These are phyloP conservation scores for Eutrema yunnanense DNA, from an alignment of 345 rosid species.

Conservation along the genomic window DNA sequence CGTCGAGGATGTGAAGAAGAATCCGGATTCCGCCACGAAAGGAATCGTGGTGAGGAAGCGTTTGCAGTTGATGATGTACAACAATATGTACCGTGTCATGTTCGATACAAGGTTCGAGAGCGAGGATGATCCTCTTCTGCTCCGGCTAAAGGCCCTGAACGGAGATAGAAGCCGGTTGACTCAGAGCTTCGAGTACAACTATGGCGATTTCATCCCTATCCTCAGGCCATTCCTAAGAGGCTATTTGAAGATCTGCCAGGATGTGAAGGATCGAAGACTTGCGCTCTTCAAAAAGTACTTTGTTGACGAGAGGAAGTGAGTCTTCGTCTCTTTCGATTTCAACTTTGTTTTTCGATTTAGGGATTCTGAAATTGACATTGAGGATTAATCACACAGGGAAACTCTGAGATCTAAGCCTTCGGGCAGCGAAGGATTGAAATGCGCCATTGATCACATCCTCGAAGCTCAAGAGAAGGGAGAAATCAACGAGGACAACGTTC, in stretches of 20 bases:
- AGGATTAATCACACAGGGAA: constrained; percentile 39
- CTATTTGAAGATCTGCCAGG: constrained; percentile 78
- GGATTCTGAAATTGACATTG: constrained; percentile 5
- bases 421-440: constrained; percentile 58
- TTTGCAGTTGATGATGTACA: constrained; percentile 93
- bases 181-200: constrained; percentile 95
- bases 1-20: constrained; percentile 70
- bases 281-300: constrained; percentile 89
- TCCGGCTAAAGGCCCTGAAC: constrained; percentile 70
- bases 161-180: constrained; percentile 91
- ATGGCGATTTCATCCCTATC: constrained; percentile 94
- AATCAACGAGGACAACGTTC: constrained; percentile 91
- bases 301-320: constrained; percentile 87
- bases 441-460: constrained; percentile 89
- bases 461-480: constrained; percentile 94
- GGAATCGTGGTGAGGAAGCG: constrained; percentile 73
- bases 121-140: constrained; percentile 78
- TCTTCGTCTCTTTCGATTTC: background rate
- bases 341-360: background rate
- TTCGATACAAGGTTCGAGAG: constrained; percentile 89
- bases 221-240: constrained; percentile 91
- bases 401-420: constrained; percentile 49
- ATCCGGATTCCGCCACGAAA: constrained; percentile 52
- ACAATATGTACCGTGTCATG: constrained; percentile 92
- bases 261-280: constrained; percentile 76